Conservation (phyloP, 2,329 filamentous ascomycete genomes). For the Geosmithia putterillii region DNA sequence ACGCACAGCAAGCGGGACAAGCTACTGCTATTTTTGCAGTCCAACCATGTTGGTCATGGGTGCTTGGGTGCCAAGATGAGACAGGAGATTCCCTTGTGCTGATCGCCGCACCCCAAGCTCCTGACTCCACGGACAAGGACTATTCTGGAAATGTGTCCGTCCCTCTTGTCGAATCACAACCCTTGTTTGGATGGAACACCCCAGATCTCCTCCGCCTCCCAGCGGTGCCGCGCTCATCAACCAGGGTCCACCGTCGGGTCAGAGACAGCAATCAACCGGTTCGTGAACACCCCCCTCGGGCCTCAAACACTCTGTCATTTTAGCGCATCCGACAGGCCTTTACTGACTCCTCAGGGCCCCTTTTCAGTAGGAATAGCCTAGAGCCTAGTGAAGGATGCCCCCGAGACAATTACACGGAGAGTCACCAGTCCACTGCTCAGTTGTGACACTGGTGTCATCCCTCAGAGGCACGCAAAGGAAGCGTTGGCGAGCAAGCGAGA, state of each 20-base stretch:
- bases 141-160: slow-evolving; percentile 2
- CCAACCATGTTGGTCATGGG: background rate
- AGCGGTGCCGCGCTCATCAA: background rate
- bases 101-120: slow-evolving; percentile 1
- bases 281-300: background rate
- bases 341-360: background rate
- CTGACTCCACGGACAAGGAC: background rate
- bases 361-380: too few relatives aligned
- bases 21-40: slow-evolving; percentile 1
- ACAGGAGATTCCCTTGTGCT: slow-evolving; percentile 2
- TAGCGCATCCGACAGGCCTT: background rate
- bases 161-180: background rate
- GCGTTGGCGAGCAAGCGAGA: background rate
- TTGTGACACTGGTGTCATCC: too few relatives aligned
- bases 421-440: too few relatives aligned
- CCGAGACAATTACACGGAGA: too few relatives aligned
- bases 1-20: background rate
- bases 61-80: background rate
- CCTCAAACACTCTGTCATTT: too few relatives aligned
- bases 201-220: slow-evolving; percentile 1
- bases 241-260: background rate
- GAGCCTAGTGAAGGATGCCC: too few relatives aligned
- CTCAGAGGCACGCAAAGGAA: too few relatives aligned
- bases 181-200: background rate
- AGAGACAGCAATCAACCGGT: background rate